phyloP scores from a whole-genome alignment of 2,329 filamentous ascomycete species.

The Aspergillus felis region DNA sequence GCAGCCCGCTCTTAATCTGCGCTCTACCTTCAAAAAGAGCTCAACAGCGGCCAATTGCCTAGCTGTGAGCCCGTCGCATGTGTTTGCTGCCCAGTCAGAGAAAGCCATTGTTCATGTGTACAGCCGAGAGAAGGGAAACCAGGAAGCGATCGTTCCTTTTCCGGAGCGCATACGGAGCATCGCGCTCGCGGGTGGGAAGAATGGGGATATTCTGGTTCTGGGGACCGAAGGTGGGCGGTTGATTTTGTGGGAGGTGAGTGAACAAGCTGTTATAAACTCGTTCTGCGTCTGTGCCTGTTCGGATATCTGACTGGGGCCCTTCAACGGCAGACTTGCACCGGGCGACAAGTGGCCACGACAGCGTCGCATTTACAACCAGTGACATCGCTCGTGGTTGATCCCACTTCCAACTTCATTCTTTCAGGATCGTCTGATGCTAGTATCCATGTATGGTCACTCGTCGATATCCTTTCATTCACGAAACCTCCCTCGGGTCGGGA shows the following conservation, averaged over 20 bases:
- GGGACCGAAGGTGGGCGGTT: slow-evolving; percentile 83
- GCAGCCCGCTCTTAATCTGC: slow-evolving; percentile 71
- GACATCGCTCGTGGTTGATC: slow-evolving; percentile 67
- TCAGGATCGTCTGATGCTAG: slow-evolving; percentile 66
- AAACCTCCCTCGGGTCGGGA: slow-evolving; percentile 39
- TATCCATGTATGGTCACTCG: slow-evolving; percentile 85
- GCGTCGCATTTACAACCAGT: slow-evolving; percentile 51
- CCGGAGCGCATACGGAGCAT: slow-evolving; percentile 80
- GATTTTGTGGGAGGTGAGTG: slow-evolving; percentile 84
- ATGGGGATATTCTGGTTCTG: slow-evolving; percentile 61
- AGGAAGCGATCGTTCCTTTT: slow-evolving; percentile 85
- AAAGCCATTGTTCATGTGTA: slow-evolving; percentile 95
- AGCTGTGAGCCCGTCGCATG: slow-evolving; percentile 73
- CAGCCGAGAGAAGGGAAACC: slow-evolving; percentile 73
- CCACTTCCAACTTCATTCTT: slow-evolving; percentile 53
- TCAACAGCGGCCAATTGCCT: slow-evolving; percentile 74
- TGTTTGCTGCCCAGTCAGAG: slow-evolving; percentile 87
- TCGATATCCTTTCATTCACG: slow-evolving; percentile 65
- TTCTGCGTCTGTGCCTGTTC: neutral
- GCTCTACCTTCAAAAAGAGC: slow-evolving; percentile 85
- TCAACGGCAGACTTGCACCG: slow-evolving; percentile 37
- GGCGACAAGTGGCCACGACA: slow-evolving; percentile 43
- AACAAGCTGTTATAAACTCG: slow-evolving; percentile 2
- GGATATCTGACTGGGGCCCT: neutral
- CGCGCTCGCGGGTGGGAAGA: slow-evolving; percentile 62